These are phyloP conservation scores for Skeletonema costatum DNA, from an alignment of 108 stramenopile genomes.

Conservation along the genomic window DNA sequence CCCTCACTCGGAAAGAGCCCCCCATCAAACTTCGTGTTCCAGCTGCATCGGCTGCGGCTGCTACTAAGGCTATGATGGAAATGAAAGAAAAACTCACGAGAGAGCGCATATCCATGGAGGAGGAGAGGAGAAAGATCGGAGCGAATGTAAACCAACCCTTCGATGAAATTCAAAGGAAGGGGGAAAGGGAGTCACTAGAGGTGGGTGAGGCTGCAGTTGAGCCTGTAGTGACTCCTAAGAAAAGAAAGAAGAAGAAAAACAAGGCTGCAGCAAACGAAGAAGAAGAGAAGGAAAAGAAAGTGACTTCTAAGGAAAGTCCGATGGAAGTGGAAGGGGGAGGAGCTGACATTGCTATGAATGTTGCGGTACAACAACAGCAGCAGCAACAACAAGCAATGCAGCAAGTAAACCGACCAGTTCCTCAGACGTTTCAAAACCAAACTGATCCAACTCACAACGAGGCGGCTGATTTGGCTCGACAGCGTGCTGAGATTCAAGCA, in stretches of 20 bases:
- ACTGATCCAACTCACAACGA: constrained; percentile 28
- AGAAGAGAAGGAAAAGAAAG: constrained; percentile 28
- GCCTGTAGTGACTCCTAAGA: constrained; percentile 35
- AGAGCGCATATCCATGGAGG: constrained; percentile 13
- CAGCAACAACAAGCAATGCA: constrained; percentile 18
- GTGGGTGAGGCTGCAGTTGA: constrained; percentile 15
- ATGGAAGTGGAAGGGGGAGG: constrained; percentile 36
- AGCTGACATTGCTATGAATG: constrained; percentile 25
- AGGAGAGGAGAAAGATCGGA: constrained; percentile 15
- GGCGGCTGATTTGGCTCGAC: constrained; percentile 33
- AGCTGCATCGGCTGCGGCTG: constrained; percentile 80
- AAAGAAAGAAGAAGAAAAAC: constrained; percentile 51
- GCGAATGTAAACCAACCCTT: constrained; percentile 14
- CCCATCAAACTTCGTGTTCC: constrained; percentile 85
- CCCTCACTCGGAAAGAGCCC: constrained; percentile 72
- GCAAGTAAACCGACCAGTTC: constrained; percentile 3
- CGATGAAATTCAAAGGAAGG: constrained; percentile 8
- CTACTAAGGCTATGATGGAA: constrained; percentile 71
- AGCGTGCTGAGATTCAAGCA: constrained; percentile 40
- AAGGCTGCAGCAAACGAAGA: constrained; percentile 39
- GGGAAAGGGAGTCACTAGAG: constrained; percentile 21
- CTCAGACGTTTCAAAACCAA: constrained; percentile 28
- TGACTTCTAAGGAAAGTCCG: constrained; percentile 21
- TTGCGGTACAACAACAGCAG: constrained; percentile 34
- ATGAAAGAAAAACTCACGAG: constrained; percentile 55